Evolutionary conservation across 768 basidiomycete genomes (phyloP), one percentile per base, ranked within the genome.

Genomic region (Pisolithus microcarpus): DNA sequence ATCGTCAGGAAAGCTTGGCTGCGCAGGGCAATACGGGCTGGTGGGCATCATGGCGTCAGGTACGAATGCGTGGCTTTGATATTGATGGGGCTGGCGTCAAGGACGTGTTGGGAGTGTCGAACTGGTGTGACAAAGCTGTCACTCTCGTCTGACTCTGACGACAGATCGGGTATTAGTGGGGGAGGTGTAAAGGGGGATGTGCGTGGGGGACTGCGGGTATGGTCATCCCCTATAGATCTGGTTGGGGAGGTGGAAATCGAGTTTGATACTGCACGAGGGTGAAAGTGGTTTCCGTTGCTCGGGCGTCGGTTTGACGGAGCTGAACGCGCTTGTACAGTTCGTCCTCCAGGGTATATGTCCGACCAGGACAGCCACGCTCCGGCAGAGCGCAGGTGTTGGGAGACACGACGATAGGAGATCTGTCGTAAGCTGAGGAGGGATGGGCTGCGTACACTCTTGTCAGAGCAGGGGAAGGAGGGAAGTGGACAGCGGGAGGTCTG

Each of bases 321-420:
- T 45, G 55, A 36, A 48, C 54, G 53, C 36, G 2, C n/a, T 43
- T 55, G 49, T 28, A 53, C 51, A n/a, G 38, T 58, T 54, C 52
- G 9, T 74, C 77, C 48, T 73, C 76, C 47, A 78, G 72, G 53
- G 68, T 66, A 61, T 86, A 87, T 5, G 84, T 86, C 55, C 82
- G 76, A 24, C 85, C 84, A 46, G 84, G 83, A 62, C 83, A 85
- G 28, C 86, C 86, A 53, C 89, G 81, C 58, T 80, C 87, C 34
- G 90, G 89, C 21, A 92, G 75, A 9, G 82, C 81, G 61, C 87
- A 90, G 34, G 74, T 65, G 61, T 90, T 87, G 30, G 84, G 83
- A 21, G 77, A 61, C 56, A 88, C 84, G 61, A 81, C 71, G 62
- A 91, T 86, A 52, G 88, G 87, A 4, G 85, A 79, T 52, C 89